Conservation (phyloP, 129 eudicot species). For the Lonicera japonica region DNA sequence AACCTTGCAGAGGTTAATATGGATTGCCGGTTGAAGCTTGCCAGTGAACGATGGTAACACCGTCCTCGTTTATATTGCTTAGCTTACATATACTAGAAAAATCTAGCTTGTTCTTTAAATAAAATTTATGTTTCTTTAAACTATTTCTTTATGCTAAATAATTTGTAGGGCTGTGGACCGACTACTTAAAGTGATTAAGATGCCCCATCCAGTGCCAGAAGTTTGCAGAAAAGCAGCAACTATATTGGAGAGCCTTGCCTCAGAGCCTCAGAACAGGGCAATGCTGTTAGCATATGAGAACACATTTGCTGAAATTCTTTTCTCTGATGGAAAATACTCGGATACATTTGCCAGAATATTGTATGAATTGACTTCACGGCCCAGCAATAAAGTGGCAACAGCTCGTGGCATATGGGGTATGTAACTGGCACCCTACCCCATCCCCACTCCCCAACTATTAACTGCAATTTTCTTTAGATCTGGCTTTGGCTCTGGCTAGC, state of each 20-base stretch:
- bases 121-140: not conserved
- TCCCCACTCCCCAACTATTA: too few relatives aligned
- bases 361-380: constrained; percentile 83
- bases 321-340: constrained; percentile 73
- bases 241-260: constrained; percentile 75
- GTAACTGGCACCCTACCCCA: constrained; percentile 21
- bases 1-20: constrained; percentile 87
- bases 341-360: constrained; percentile 87
- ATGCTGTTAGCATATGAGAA: constrained; percentile 69
- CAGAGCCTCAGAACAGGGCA: constrained; percentile 91
- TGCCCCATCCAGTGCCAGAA: constrained; percentile 93
- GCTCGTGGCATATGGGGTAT: constrained; percentile 99
- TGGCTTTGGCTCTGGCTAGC: not conserved
- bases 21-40: constrained; percentile 94
- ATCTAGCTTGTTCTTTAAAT: too few relatives aligned
- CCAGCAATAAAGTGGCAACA: constrained; percentile 66
- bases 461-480: not conserved
- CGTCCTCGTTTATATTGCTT: not conserved
- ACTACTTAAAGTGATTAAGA: constrained; percentile 69
- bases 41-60: constrained; percentile 89
- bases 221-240: constrained; percentile 90
- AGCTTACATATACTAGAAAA: not conserved
- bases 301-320: constrained; percentile 84
- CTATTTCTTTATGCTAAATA: not conserved
- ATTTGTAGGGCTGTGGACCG: constrained; percentile 87